Conservation (phyloP, 805 yeast genomes). For the Wickerhamomyces sydowiorum region DNA sequence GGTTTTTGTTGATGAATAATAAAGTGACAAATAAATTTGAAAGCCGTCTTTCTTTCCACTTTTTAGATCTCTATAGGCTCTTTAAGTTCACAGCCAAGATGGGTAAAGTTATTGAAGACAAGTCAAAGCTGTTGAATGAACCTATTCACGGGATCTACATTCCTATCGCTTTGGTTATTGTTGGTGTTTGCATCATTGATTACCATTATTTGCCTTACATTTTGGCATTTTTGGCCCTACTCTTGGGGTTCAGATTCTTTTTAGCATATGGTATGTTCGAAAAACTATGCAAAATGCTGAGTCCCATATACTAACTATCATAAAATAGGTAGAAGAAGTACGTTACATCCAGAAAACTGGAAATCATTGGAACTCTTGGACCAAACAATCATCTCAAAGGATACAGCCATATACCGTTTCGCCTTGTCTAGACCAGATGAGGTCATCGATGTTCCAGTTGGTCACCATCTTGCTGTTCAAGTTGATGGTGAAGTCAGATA, state of each 20-base stretch:
- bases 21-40: neutral
- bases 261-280: conserved; percentile 24
- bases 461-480: conserved; percentile 65
- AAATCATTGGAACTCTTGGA: conserved; percentile 64
- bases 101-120: conserved; percentile 25
- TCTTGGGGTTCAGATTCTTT: conserved; percentile 29
- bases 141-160: conserved; percentile 75
- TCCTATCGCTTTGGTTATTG: conserved; percentile 54
- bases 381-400: conserved; percentile 65
- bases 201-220: conserved; percentile 43
- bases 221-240: conserved; percentile 32
- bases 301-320: neutral
- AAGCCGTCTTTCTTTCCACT: neutral
- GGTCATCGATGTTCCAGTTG: conserved; percentile 61
- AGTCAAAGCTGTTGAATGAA: conserved; percentile 52
- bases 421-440: conserved; percentile 56
- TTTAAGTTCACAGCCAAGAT: too few relatives aligned
- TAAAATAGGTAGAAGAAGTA: conserved; percentile 26
- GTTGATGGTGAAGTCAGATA: conserved; percentile 45
- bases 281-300: neutral
- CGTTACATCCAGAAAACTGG: conserved; percentile 50
- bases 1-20: neutral
- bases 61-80: neutral
- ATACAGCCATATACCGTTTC: conserved; percentile 70
- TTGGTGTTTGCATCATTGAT: conserved; percentile 54